Percentiles rank a stretch among this genome's conserved stretches.
Evolutionary conservation across 768 basidiomycete genomes (phyloP).

Genomic region (Podaxis sp.): DNA sequence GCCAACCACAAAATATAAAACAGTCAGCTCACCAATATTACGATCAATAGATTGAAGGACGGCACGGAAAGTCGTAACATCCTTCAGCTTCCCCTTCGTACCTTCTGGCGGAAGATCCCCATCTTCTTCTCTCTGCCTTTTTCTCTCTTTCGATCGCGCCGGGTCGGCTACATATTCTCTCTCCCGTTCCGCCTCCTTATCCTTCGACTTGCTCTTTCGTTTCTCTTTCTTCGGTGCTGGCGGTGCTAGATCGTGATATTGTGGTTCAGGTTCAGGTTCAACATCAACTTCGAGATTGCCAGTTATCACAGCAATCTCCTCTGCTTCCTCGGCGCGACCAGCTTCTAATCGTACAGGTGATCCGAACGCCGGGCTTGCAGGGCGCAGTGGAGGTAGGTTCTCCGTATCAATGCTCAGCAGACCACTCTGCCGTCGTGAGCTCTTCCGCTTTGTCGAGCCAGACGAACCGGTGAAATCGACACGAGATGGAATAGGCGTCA

Average conservation of each 20-base stretch:
- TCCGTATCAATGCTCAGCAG: slow-evolving; percentile 44
- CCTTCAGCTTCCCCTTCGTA: slow-evolving; percentile 51
- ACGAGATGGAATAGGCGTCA: slow-evolving; percentile 12
- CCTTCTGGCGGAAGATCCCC: slow-evolving; percentile 29
- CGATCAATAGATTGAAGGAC: slow-evolving; percentile 38
- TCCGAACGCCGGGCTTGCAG: slow-evolving; percentile 66
- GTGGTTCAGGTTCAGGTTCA: slow-evolving; percentile 28
- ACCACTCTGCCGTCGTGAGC: slow-evolving; percentile 47
- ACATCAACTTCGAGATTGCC: slow-evolving; percentile 29
- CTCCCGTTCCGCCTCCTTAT: slow-evolving; percentile 28
- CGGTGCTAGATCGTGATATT: slow-evolving; percentile 4
- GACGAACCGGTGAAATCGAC: slow-evolving; percentile 20
- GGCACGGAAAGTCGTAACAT: slow-evolving; percentile 56
- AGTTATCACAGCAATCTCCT: slow-evolving; percentile 34
- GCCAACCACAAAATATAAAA: slow-evolving; percentile 3
- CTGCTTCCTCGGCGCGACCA: slow-evolving; percentile 55
- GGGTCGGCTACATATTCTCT: slow-evolving; percentile 17
- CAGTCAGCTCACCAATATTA: slow-evolving; percentile 31
- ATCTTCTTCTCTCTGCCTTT: slow-evolving; percentile 23
- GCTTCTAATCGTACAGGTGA: slow-evolving; percentile 56
- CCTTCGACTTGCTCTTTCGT: slow-evolving; percentile 40
- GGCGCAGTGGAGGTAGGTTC: slow-evolving; percentile 42
- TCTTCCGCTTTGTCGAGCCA: slow-evolving; percentile 30
- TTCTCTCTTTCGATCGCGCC: slow-evolving; percentile 18
- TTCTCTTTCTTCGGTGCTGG: slow-evolving; percentile 38